Base-by-base conservation (phyloP, 257 asterid genomes). In the Nicotiana tomentosiformis region DNA sequence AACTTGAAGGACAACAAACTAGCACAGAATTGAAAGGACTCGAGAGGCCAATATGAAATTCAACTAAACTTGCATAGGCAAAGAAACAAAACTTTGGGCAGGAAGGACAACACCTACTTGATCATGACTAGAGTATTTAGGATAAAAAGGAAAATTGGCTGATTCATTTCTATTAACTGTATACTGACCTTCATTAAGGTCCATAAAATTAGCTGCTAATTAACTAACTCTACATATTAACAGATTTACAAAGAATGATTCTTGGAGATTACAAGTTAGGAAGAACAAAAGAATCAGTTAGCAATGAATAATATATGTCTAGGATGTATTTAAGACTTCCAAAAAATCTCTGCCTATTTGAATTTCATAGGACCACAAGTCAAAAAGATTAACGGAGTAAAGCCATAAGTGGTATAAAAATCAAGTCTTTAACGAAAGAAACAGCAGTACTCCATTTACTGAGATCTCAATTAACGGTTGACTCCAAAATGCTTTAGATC, bases 211-310 rank as follows among this genome's bases (percentile, higher is more conserved):
- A 64, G 77, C 29, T 33, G 29, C 35, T 64, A 74, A 16, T 4
- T 64, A n/a, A 23, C 58, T 66, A 80, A 55, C 58, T 80, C 61
- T 60, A 80, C 83, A 80, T 80, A 68, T 80, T 49, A 80, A 80
- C 61, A 53, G 77, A 65, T 80, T 62, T 65, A 64, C 74, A 80
- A 65, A 80, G 83, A 80, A 80, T 43, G 60, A 5, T 18, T 57
- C 51, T 37, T 72, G 33, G 18, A 11, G 43, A n/a, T 68, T 68
- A 49, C 70, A 79, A 58, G 20, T 65, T 49, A 37, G 70, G 18
- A 61, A 61, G 70, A 61, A 79, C 82, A 65, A 80, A 80, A 80
- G 83, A 80, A 80, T 80, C 77, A 43, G 46, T 62, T 65, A 80
- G 83, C 66, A 80, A 80, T 26, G n/a, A 46, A 53, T 10, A 51